Percentiles rank a stretch among this genome's conserved stretches.
Conservation (phyloP, 164 flowering plant genomes). For the Liquidambar formosana region DNA sequence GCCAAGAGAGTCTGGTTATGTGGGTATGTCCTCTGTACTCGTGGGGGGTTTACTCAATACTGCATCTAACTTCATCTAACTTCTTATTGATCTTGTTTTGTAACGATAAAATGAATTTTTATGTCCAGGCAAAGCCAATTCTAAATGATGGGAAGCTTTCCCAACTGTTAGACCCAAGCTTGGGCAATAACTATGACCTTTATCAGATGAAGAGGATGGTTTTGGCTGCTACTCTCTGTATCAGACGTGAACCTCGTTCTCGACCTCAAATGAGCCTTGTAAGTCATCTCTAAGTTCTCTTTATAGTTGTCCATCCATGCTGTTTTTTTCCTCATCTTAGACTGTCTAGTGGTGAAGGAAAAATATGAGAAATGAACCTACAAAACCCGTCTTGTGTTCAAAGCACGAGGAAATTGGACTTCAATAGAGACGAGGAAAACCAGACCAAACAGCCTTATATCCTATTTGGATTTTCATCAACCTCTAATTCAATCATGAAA, state of each 20-base stretch:
- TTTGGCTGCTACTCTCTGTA: conserved; percentile 78
- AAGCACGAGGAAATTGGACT: too few species aligned
- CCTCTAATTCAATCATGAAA: too few species aligned
- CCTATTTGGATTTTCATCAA: too few species aligned
- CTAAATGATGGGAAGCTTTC: conserved; percentile 54
- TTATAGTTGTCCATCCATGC: too few species aligned
- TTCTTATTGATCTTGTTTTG: conserved; percentile 8
- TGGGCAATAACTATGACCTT: conserved; percentile 49
- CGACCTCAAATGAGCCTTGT: conserved; percentile 80
- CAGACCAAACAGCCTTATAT: too few species aligned
- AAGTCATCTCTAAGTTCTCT: conserved; percentile 23
- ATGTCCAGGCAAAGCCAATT: conserved; percentile 75
- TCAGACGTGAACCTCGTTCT: conserved; percentile 64
- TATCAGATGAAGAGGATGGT: conserved; percentile 79
- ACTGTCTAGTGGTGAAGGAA: too few species aligned
- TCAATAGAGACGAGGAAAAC: too few species aligned
- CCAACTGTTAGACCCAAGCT: conserved; percentile 61
- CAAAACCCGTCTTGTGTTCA: too few species aligned
- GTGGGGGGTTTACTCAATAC: not conserved
- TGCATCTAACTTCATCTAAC: not conserved
- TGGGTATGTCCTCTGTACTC: conserved; percentile 66
- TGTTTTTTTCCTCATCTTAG: too few species aligned
- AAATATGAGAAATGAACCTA: too few species aligned
- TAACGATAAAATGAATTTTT: not conserved
- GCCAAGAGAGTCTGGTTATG: conserved; percentile 91